Evolutionary conservation across 306 rosid genomes (phyloP).

Genomic region (Cucurbita ficifolia): DNA sequence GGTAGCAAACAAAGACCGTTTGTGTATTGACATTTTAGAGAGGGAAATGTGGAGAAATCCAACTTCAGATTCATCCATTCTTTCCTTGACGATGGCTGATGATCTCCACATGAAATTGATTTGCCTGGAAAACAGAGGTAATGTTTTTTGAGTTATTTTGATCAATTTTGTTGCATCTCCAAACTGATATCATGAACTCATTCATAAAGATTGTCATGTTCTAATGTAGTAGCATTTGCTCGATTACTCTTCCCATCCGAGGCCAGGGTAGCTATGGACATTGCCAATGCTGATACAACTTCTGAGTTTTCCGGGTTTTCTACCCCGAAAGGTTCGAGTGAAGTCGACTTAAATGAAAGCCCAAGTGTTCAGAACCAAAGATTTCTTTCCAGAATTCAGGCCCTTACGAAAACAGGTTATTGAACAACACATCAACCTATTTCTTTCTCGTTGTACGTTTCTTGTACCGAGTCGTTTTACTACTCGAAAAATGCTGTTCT

Average conservation of each 20-base stretch:
- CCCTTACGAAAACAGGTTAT: slow-evolving; percentile 36
- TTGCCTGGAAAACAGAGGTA: slow-evolving; percentile 43
- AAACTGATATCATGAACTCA: not conserved
- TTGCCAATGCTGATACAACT: slow-evolving; percentile 26
- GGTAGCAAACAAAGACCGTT: slow-evolving; percentile 29
- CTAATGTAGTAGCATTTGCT: slow-evolving; percentile 34
- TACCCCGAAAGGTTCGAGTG: slow-evolving; percentile 22
- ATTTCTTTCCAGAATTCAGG: slow-evolving; percentile 28
- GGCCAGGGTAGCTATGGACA: slow-evolving; percentile 33
- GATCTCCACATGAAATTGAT: slow-evolving; percentile 32
- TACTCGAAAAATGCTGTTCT: not conserved
- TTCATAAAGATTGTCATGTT: not conserved
- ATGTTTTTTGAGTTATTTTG: not conserved
- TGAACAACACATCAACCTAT: not conserved
- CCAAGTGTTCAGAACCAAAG: slow-evolving; percentile 29
- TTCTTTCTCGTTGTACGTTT: not conserved
- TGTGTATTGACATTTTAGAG: slow-evolving; percentile 37
- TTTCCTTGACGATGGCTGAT: slow-evolving; percentile 23
- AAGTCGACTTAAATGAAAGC: slow-evolving; percentile 38
- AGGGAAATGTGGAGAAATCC: slow-evolving; percentile 35
- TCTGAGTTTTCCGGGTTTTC: slow-evolving; percentile 15
- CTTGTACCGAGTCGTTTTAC: not conserved
- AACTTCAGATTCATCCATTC: slow-evolving; percentile 13
- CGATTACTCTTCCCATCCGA: slow-evolving; percentile 32
- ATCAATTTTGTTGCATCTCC: not conserved